Evolutionary conservation across 257 asterid species (phyloP).

Genomic region (Osmanthus fragrans): DNA sequence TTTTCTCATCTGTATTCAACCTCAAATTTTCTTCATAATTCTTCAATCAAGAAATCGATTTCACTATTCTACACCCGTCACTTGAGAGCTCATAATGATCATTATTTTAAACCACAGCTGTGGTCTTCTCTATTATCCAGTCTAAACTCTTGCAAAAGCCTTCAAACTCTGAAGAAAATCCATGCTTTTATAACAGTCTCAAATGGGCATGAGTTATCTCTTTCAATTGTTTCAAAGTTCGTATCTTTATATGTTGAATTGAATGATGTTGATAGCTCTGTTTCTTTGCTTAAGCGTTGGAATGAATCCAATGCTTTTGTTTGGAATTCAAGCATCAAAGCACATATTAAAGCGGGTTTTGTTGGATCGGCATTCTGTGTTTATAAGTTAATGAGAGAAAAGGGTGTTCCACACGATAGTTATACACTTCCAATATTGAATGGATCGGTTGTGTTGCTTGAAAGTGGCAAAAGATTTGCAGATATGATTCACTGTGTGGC

Average conservation of each 20-base stretch:
- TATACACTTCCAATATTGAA: conserved; percentile 47
- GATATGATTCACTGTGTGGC: conserved; percentile 42
- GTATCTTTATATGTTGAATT: conserved; percentile 34
- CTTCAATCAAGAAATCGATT: conserved; percentile 7
- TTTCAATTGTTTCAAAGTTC: conserved; percentile 28
- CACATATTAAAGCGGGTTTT: conserved; percentile 30
- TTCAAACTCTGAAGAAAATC: conserved; percentile 34
- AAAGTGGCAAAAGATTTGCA: conserved; percentile 21
- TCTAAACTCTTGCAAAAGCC: conserved; percentile 35
- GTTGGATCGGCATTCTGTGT: conserved; percentile 32
- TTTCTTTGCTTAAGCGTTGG: conserved; percentile 27
- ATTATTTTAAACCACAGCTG: conserved; percentile 4
- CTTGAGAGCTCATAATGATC: conserved; percentile 23
- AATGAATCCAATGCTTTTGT: conserved; percentile 24
- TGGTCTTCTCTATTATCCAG: conserved; percentile 16
- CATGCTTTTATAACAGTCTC: conserved; percentile 41
- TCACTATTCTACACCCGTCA: conserved; percentile 26
- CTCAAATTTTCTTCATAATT: conserved; percentile 9
- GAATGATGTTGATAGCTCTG: conserved; percentile 29
- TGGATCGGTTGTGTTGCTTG: conserved; percentile 22
- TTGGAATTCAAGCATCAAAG: conserved; percentile 47
- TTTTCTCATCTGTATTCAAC: conserved; percentile 3
- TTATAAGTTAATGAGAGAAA: conserved; percentile 40
- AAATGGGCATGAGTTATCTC: conserved; percentile 18
- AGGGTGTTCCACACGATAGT: conserved; percentile 44